phyloP scores from a whole-genome alignment of 768 basidiomycete genomes.

The Phlegmacium glaucopus region DNA sequence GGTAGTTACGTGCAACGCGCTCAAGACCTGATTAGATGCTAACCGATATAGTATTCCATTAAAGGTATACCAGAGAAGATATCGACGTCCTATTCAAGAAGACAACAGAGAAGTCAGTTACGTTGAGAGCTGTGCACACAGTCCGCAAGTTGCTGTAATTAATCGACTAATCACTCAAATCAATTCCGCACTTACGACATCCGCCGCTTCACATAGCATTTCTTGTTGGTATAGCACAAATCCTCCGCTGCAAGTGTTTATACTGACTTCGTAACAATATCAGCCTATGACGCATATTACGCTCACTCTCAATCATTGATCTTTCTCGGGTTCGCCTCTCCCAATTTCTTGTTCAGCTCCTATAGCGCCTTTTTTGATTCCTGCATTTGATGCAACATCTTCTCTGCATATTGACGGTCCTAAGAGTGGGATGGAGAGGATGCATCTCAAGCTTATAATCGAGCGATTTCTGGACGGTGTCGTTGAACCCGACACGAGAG shows the following conservation, averaged over 20 bases:
- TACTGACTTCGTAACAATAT: slow-evolving; percentile 24
- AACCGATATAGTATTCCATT: too few species aligned
- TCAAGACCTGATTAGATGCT: too few species aligned
- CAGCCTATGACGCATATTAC: slow-evolving; percentile 31
- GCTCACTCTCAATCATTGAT: slow-evolving; percentile 15
- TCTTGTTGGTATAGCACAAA: slow-evolving; percentile 54
- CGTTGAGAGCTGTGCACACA: slow-evolving; percentile 58
- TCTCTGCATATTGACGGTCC: slow-evolving; percentile 39
- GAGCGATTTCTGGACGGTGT: slow-evolving; percentile 57
- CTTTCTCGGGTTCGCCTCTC: slow-evolving; percentile 11
- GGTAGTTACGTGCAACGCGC: slow-evolving; percentile 96
- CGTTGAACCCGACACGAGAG: slow-evolving; percentile 68
- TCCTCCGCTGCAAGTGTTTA: slow-evolving; percentile 33
- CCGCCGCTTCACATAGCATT: slow-evolving; percentile 65
- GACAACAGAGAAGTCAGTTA: slow-evolving; percentile 87
- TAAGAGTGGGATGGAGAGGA: slow-evolving; percentile 43
- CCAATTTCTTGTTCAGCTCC: slow-evolving; percentile 16
- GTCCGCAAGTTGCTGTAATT: too few species aligned
- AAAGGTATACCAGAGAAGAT: slow-evolving; percentile 94
- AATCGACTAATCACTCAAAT: too few species aligned
- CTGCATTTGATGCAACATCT: slow-evolving; percentile 20
- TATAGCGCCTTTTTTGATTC: slow-evolving; percentile 14
- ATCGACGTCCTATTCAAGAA: slow-evolving; percentile 95
- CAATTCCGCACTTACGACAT: slow-evolving; percentile 55
- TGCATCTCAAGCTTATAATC: slow-evolving; percentile 66